A percentile compares a stretch with the other conserved stretches of the same genome.
Evolutionary conservation across 345 rosid species (phyloP).

Genomic region (Acer negundo): DNA sequence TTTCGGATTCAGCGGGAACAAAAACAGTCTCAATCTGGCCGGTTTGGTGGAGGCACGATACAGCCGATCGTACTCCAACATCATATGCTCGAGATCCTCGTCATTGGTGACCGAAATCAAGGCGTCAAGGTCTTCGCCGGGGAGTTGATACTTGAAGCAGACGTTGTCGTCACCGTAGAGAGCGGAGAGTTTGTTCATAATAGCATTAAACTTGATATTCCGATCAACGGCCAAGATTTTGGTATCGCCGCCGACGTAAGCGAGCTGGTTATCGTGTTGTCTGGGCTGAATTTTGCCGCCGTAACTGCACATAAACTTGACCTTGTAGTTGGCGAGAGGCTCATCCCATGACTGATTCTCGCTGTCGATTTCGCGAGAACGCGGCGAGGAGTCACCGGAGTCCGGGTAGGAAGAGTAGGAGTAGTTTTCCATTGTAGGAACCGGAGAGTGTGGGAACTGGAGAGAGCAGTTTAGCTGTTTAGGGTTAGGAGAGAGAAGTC

Average conservation of each 20-base stretch:
- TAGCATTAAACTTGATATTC: constrained; percentile 34
- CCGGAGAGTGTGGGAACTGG: neutral
- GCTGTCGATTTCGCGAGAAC: constrained; percentile 57
- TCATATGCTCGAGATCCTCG: constrained; percentile 70
- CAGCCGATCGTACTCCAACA: constrained; percentile 62
- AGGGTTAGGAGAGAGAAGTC: constrained; percentile 27
- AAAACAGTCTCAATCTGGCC: constrained; percentile 51
- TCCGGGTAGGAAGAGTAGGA: constrained; percentile 59
- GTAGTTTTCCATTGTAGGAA: constrained; percentile 41
- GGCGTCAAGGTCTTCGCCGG: constrained; percentile 71
- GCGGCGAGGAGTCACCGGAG: constrained; percentile 62
- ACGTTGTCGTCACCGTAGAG: constrained; percentile 35
- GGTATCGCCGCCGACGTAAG: constrained; percentile 64
- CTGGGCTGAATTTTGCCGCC: constrained; percentile 71
- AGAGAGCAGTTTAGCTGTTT: constrained; percentile 10
- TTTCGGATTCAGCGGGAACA: constrained; percentile 39
- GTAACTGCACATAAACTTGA: constrained; percentile 65
- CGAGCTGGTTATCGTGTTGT: constrained; percentile 57
- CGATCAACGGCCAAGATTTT: constrained; percentile 63
- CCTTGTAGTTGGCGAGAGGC: constrained; percentile 38
- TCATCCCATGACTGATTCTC: constrained; percentile 59
- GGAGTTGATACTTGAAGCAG: constrained; percentile 65
- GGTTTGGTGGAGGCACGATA: constrained; percentile 45
- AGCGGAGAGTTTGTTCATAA: constrained; percentile 43
- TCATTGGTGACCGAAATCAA: constrained; percentile 65